Base-by-base conservation (phyloP, 2,329 filamentous ascomycete genomes). In the Oidium heveae region DNA sequence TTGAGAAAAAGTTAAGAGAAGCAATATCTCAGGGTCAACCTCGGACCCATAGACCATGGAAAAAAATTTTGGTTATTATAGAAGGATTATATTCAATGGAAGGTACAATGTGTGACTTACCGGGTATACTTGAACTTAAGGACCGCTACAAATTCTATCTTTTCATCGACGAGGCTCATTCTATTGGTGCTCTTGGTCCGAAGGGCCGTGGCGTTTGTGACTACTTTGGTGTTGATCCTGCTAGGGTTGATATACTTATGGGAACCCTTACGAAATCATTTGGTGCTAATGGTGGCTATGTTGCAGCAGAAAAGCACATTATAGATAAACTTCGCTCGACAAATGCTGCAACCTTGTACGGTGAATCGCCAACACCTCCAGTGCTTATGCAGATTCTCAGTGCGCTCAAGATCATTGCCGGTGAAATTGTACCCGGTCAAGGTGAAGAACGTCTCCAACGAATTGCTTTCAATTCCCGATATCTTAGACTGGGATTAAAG, bases 81-180 rank as follows among this genome's bases (percentile, higher is more conserved):
- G 91, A 98, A 68, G 91, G 91, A 61, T 76, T 98, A 20, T 98
- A 98, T 74, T 96, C 89, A 0, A 98, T 98, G 91, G 91, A 98
- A 71, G 91, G 91, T 52, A 95, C 88, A 60, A 94, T 98, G 85
- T 91, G 86, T 69, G 91, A 98, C 66, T 76, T 98, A n/a, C 91
- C 91, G 1, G 86, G 86, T 57, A 73, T 98, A 53, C 70, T 98
- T 56, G 76, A 74, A 53, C 74, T 98, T 60, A 95, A 94, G 77
- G 82, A 82, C 66, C 87, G 85, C 68, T 98, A 98, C 79, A 96
- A 94, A 72, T 98, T 94, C 71, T 77, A 86, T 65, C 77, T 98
- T 2, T 98, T 94, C 64, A 75, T 98, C 57, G 91, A 98, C 63
- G 91, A 98, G 69, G 91, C 91, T 37, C 91, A 98, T 72, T 95